These are phyloP conservation scores for Calophaca sinica DNA, from an alignment of 306 rosid species.

Conservation along the genomic window DNA sequence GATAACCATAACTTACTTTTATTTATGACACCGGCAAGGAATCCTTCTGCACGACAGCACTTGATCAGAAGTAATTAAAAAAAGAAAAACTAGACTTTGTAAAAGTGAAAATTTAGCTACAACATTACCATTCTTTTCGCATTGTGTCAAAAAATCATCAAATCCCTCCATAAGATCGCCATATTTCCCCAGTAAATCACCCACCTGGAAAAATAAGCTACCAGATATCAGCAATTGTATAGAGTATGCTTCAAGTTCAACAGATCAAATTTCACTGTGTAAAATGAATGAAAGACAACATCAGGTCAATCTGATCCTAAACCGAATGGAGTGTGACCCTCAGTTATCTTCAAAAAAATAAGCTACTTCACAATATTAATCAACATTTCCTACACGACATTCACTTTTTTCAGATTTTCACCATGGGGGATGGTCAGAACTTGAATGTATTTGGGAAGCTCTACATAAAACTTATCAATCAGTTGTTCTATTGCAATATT, in stretches of 20 bases:
- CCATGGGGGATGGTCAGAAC: conserved; percentile 19
- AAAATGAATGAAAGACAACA: conserved; percentile 6
- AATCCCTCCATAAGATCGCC: conserved; percentile 91
- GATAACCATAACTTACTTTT: conserved; percentile 75
- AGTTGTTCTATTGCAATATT: conserved; percentile 8
- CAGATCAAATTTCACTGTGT: conserved; percentile 16
- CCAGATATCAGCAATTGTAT: conserved; percentile 33
- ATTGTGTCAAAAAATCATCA: conserved; percentile 83
- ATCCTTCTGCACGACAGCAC: conserved; percentile 81
- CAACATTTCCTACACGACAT: conserved; percentile 27
- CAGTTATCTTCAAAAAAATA: conserved; percentile 7
- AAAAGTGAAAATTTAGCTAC: conserved; percentile 43
- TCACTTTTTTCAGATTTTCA: conserved; percentile 16
- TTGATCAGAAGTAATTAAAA: conserved; percentile 57
- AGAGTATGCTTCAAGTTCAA: not conserved
- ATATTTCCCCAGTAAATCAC: conserved; percentile 84
- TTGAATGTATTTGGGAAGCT: conserved; percentile 26
- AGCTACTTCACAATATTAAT: conserved; percentile 30
- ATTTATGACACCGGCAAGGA: conserved; percentile 97
- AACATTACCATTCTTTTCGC: conserved; percentile 91
- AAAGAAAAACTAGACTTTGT: conserved; percentile 37
- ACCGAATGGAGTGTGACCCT: conserved; percentile 13
- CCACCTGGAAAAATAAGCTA: conserved; percentile 68
- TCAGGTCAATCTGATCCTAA: conserved; percentile 34
- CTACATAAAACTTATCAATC: conserved; percentile 15